These are phyloP conservation scores for Yamadazyma phyllophila DNA, from an alignment of 805 yeast genomes.

Conservation along the genomic window DNA sequence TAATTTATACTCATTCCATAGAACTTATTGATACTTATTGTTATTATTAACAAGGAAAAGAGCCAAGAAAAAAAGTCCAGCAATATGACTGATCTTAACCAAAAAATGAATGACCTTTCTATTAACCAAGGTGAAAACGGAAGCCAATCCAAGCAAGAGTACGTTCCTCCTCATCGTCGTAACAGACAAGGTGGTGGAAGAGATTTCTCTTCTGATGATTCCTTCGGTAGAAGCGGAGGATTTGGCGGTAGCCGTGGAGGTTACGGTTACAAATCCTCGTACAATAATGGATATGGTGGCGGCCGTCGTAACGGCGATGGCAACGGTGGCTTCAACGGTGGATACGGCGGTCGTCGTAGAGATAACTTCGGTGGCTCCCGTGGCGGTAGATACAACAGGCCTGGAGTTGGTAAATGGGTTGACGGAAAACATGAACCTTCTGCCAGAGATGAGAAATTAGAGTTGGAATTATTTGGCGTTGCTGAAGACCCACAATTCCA, in stretches of 20 bases:
- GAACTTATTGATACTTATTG: constrained; percentile 1
- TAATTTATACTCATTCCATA: constrained; percentile 10
- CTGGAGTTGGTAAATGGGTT: constrained; percentile 76
- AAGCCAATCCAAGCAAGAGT: constrained; percentile 25
- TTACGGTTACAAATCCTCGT: constrained; percentile 12
- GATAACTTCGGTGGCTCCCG: constrained; percentile 28
- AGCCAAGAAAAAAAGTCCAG: constrained; percentile 3
- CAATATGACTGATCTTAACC: constrained; percentile 58
- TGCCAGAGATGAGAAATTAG: constrained; percentile 63
- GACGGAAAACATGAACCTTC: constrained; percentile 90
- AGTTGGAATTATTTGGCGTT: constrained; percentile 80
- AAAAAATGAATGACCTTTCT: constrained; percentile 56
- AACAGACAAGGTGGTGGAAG: constrained; percentile 15
- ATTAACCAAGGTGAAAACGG: constrained; percentile 34
- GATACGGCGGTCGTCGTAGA: constrained; percentile 20
- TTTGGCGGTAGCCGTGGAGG: constrained; percentile 17
- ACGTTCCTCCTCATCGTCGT: constrained; percentile 56
- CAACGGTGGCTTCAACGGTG: constrained; percentile 12
- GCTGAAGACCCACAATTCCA: constrained; percentile 73
- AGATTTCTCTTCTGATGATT: constrained; percentile 13
- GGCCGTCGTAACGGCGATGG: constrained; percentile 20
- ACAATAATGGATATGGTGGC: constrained; percentile 18
- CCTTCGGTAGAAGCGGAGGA: constrained; percentile 13
- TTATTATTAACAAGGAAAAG: constrained; percentile 7
- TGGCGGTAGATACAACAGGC: constrained; percentile 34